These are phyloP conservation scores for Macrocystidia cucumis DNA, from an alignment of 1,284 basidiomycete species.

Conservation along the genomic window DNA sequence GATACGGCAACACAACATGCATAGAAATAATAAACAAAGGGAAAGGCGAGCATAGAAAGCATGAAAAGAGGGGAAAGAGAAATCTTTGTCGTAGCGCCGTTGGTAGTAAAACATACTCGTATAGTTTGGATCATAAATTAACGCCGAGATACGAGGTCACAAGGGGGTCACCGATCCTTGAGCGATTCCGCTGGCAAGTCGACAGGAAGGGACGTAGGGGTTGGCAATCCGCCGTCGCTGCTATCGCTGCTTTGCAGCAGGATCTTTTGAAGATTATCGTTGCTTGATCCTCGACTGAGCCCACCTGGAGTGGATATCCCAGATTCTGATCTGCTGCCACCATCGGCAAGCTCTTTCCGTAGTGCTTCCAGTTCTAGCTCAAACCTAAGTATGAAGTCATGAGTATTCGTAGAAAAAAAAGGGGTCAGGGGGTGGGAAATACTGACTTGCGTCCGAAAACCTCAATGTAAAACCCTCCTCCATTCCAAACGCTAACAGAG, in stretches of 20 bases:
- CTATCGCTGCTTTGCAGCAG: constrained; percentile 13
- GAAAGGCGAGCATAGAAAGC: no score
- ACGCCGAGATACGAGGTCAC: background rate
- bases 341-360: constrained; percentile 79
- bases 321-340: constrained; percentile 37
- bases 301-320: constrained; percentile 40
- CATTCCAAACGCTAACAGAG: constrained; percentile 80
- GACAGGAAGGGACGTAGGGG: background rate
- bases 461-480: constrained; percentile 85
- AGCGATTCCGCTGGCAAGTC: background rate
- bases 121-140: background rate
- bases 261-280: constrained; percentile 34
- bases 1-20: no score
- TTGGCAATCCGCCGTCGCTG: background rate
- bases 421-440: constrained; percentile 26
- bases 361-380: constrained; percentile 85
- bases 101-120: no score
- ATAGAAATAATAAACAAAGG: no score
- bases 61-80: no score
- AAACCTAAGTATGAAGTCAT: constrained; percentile 45
- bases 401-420: constrained; percentile 5
- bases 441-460: constrained; percentile 86
- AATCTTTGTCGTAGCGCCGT: no score
- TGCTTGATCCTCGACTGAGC: constrained; percentile 24
- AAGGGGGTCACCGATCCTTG: background rate